A percentile compares a stretch with the other conserved stretches of the same genome.
phyloP scores from a whole-genome alignment of 2,329 filamentous ascomycete genomes.

The Leptodontidium sp. region DNA sequence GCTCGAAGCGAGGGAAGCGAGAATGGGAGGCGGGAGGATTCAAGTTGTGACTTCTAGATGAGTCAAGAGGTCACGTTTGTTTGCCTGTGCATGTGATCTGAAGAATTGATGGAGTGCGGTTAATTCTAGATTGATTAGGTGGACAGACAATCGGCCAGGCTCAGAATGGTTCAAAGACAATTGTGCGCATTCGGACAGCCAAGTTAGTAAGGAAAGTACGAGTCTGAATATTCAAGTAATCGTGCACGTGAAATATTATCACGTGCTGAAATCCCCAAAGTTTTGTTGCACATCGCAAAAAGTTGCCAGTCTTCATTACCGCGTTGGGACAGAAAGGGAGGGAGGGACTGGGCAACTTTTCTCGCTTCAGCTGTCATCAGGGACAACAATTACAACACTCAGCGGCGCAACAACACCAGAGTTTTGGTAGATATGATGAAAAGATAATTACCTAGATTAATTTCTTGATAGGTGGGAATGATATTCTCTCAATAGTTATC shows the following conservation, averaged over 20 bases:
- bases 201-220: neutral
- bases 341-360: neutral
- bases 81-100: neutral
- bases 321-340: no score
- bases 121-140: no score
- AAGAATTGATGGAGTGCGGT: no score
- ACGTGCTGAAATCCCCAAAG: neutral
- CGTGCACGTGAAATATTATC: neutral
- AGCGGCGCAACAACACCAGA: no score
- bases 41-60: constrained; percentile 6
- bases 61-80: constrained; percentile 7
- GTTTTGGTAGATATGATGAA: no score
- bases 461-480: no score
- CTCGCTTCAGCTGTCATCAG: neutral
- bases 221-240: neutral
- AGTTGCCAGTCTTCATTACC: neutral
- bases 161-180: neutral
- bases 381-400: no score
- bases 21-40: neutral
- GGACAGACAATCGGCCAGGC: neutral
- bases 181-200: no score
- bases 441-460: no score
- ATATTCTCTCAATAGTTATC: no score
- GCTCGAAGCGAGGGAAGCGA: neutral
- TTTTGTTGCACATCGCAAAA: constrained; percentile 5